phyloP scores from a whole-genome alignment of 2,329 filamentous ascomycete genomes.

The Diaporthe citri region DNA sequence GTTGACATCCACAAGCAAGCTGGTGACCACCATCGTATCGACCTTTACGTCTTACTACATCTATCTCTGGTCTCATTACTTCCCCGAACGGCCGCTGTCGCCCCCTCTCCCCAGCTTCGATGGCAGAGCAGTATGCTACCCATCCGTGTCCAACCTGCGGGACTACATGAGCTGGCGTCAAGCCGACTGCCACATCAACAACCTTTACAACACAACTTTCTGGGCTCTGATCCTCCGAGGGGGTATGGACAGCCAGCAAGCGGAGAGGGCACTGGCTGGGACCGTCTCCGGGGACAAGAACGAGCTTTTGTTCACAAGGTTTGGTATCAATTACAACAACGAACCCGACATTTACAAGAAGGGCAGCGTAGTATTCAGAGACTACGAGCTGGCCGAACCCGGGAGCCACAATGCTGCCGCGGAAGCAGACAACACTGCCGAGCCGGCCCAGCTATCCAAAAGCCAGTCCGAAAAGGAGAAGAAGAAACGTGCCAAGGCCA shows the following conservation, averaged over 20 bases:
- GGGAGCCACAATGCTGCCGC: slow-evolving; percentile 59
- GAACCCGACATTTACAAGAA: slow-evolving; percentile 94
- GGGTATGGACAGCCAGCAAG: slow-evolving; percentile 80
- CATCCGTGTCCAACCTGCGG: slow-evolving; percentile 81
- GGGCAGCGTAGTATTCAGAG: slow-evolving; percentile 89
- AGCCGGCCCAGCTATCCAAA: slow-evolving; percentile 73
- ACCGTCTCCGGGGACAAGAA: slow-evolving; percentile 91
- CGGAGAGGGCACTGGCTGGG: slow-evolving; percentile 85
- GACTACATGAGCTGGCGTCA: slow-evolving; percentile 99
- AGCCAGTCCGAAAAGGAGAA: slow-evolving; percentile 86
- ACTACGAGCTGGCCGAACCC: slow-evolving; percentile 80
- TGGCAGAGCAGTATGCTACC: slow-evolving; percentile 91
- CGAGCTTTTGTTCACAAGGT: slow-evolving; percentile 90
- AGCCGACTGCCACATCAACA: slow-evolving; percentile 98
- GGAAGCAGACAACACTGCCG: slow-evolving; percentile 62
- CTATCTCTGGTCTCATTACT: slow-evolving; percentile 81
- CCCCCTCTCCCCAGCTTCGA: slow-evolving; percentile 90
- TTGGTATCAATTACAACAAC: slow-evolving; percentile 97
- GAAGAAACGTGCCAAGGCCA: slow-evolving; percentile 84
- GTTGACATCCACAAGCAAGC: slow-evolving; percentile 71
- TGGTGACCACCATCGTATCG: slow-evolving; percentile 90
- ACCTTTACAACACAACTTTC: slow-evolving; percentile 97
- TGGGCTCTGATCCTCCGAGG: slow-evolving; percentile 88
- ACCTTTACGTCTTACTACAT: slow-evolving; percentile 95
- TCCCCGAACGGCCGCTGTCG: slow-evolving; percentile 77